Conservation (phyloP, 2,329 filamentous ascomycete species). For the Penicillium decumbens region DNA sequence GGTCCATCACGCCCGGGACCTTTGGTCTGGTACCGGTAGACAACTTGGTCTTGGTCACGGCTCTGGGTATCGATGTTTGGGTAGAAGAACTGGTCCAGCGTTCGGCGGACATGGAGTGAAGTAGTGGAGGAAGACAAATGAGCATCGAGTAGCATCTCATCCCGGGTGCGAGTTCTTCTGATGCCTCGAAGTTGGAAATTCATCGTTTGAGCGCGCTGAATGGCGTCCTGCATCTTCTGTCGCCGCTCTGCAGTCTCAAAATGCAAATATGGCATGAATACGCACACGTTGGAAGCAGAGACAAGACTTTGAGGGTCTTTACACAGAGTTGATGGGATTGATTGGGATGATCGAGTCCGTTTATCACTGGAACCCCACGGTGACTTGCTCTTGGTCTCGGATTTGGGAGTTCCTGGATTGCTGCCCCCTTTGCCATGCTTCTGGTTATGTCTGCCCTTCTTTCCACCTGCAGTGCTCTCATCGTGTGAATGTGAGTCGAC, state of each 20-base stretch:
- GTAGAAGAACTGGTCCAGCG: slow-evolving; percentile 63
- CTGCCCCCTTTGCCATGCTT: slow-evolving; percentile 29
- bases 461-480: slow-evolving; percentile 23
- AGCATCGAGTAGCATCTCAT: slow-evolving; percentile 36
- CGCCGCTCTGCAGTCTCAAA: slow-evolving; percentile 57
- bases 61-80: slow-evolving; percentile 55
- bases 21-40: slow-evolving; percentile 55
- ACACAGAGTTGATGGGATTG: slow-evolving; percentile 37
- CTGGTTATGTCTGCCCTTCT: slow-evolving; percentile 26
- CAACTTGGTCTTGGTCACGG: slow-evolving; percentile 60
- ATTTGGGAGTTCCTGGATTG: slow-evolving; percentile 22
- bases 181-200: slow-evolving; percentile 20
- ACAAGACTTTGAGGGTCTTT: slow-evolving; percentile 22
- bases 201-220: slow-evolving; percentile 35
- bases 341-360: slow-evolving; percentile 16
- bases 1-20: slow-evolving; percentile 30
- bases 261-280: slow-evolving; percentile 62
- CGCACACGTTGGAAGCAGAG: slow-evolving; percentile 27
- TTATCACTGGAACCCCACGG: slow-evolving; percentile 32
- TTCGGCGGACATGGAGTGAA: slow-evolving; percentile 54
- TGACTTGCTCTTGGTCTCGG: slow-evolving; percentile 28
- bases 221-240: slow-evolving; percentile 55
- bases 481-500: slow-evolving; percentile 25
- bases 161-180: slow-evolving; percentile 31
- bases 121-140: slow-evolving; percentile 35